Evolutionary conservation across 768 basidiomycete species (phyloP), one percentile per base, ranked within the genome.

Genomic region (Gyrodon lividus): DNA sequence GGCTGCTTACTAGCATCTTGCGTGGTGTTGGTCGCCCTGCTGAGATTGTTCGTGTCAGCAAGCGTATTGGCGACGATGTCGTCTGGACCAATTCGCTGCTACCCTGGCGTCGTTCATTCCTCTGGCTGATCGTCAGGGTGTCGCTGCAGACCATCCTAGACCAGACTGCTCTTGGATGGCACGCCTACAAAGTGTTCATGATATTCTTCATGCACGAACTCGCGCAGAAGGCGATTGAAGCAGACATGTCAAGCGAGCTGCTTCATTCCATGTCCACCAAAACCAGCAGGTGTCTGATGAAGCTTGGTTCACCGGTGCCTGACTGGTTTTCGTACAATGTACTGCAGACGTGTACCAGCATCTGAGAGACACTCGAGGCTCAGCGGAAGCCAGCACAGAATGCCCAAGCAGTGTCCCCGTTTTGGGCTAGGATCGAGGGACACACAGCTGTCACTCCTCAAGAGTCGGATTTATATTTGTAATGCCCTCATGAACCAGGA

Each of bases 1-100:
- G 77, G 46, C 59, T 81, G 5, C 66, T 82, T 7, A 70, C 70
- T 4, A 74, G 74, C n/a, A 77, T 82, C 53, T 64, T 80, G n/a
- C 69, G 72, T 13, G 73, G 71, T 7, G 59, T 73, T 10, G 68
- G 67, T 33, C 46, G 51, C 4, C 73, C 72, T 2, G 58, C 66
- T 13, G 62, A 61, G 14, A 52, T 68, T 5, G 23, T 26, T 34
- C 59, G 67, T 6, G 68, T 76, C 17, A 55, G 48, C 12, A 82
- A 82, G 57, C 74, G 76, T 7, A 65, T 79, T 0, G 68, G 66
- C 5, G 79, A 81, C 45, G 75, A 81, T 20, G 73, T 79, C 2
- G 63, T 76, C 2, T 77, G 77, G 74, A 35, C 66, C 4, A 50
- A 65, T 17, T 64, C 73, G 2, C 45, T 55, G 26, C 62, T 69